Evolutionary conservation across 1,284 basidiomycete genomes (phyloP), one percentile per base, ranked within the genome.

Genomic region (Puccinia triticina): DNA sequence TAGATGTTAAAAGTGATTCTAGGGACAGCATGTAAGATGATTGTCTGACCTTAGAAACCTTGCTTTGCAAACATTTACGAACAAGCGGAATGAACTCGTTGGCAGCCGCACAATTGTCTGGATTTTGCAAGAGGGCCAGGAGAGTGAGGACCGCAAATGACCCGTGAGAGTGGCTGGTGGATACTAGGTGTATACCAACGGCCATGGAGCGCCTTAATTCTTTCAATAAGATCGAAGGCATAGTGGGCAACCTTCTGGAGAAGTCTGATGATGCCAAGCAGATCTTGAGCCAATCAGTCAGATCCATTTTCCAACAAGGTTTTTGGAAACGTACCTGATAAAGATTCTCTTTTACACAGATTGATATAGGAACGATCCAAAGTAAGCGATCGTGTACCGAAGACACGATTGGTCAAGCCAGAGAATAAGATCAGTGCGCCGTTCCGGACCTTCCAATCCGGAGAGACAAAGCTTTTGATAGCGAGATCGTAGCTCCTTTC

Each of bases 361-460:
- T 74, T 67, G 2, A 18, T 10, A 57, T 75, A 37, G 23, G 80
- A 74, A 48, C 80, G 69, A 57, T 74, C 72, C 32, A 75, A 50
- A 21, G 53, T 61, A 29, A 82, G 32, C 7, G 57, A 53, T 61
- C 72, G 64, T 12, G 57, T 67, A 23, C 59, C 72, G 48, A 82
- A 82, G 57, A 74, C 71, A 12, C 80, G 55, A 66, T 64, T 74
- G 18, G 72, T 82, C 46, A 82, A 66, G 37, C 80, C 80, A 46
- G 80, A 74, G 59, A 82, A 82, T 12, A 82, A 73, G 50, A 82
- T 82, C 37, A 82, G 59, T 26, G 80, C 80, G 23, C 71, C 80
- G 46, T 82, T 82, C 2, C 80, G 80, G 48, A 82, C 71, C 48
- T 43, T 61, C 80, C 80, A 82, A 69, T 82, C 80, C 16, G 46